Evolutionary conservation across 1,284 basidiomycete species (phyloP).

Genomic region (Ceratobasidium sp.): DNA sequence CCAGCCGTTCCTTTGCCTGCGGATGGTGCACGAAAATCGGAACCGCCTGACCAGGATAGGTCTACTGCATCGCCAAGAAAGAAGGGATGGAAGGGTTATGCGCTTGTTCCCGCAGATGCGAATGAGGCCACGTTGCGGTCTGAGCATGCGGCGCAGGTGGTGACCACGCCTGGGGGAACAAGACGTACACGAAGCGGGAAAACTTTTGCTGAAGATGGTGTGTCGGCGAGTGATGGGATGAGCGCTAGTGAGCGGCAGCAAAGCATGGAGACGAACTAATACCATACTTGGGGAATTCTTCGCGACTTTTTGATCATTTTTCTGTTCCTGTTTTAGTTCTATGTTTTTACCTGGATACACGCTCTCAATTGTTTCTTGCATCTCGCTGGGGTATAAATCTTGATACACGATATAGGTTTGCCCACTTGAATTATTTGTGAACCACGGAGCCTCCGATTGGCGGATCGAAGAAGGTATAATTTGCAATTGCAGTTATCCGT

Average conservation of each 20-base stretch:
- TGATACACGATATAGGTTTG: slow-evolving; percentile 24
- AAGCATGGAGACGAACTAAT: slow-evolving; percentile 40
- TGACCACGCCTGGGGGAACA: slow-evolving; percentile 37
- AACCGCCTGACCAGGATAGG: slow-evolving; percentile 9
- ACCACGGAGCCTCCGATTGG: too few species aligned
- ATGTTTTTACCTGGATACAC: slow-evolving; percentile 14
- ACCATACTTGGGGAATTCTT: background rate
- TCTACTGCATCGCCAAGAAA: slow-evolving; percentile 11
- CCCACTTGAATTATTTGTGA: slow-evolving; percentile 6
- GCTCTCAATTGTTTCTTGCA: background rate
- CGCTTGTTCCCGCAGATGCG: slow-evolving; percentile 26
- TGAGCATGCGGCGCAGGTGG: slow-evolving; percentile 16
- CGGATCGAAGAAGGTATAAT: too few species aligned
- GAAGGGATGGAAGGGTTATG: slow-evolving; percentile 39
- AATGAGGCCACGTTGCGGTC: background rate
- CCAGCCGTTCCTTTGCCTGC: background rate
- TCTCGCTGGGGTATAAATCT: slow-evolving; percentile 18
- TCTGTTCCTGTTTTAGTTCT: slow-evolving; percentile 21
- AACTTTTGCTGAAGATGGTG: slow-evolving; percentile 25
- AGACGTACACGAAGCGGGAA: slow-evolving; percentile 38
- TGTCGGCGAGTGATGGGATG: slow-evolving; percentile 14
- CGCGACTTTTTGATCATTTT: slow-evolving; percentile 3
- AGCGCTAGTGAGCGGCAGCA: slow-evolving; percentile 34
- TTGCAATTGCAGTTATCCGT: too few species aligned
- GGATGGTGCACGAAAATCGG: background rate